Percentiles rank a stretch among this genome's conserved stretches.
phyloP scores from a whole-genome alignment of 345 rosid species.

The Iberis pinnata region DNA sequence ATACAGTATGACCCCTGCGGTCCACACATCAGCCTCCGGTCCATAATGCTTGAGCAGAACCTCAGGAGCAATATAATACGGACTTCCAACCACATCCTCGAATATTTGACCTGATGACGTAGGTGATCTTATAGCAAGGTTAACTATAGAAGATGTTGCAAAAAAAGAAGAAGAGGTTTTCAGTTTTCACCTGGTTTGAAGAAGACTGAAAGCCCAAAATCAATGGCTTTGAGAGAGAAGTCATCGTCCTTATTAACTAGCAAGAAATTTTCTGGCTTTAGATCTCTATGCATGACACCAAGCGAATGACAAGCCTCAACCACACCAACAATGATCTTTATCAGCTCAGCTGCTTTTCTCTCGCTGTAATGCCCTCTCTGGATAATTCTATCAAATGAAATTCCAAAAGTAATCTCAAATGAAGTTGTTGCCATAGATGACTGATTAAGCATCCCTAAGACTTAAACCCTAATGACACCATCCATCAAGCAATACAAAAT shows the following conservation, averaged over 20 bases:
- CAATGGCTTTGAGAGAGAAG: slow-evolving; percentile 95
- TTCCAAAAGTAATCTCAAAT: slow-evolving; percentile 1
- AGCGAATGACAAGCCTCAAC: slow-evolving; percentile 96
- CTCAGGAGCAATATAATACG: slow-evolving; percentile 96
- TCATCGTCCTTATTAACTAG: slow-evolving; percentile 95
- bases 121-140: background rate
- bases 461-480: slow-evolving; percentile 11
- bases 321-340: slow-evolving; percentile 87
- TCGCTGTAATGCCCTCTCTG: slow-evolving; percentile 96
- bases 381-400: slow-evolving; percentile 60
- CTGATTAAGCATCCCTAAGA: slow-evolving; percentile 6
- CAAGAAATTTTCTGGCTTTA: slow-evolving; percentile 96
- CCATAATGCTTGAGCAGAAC: slow-evolving; percentile 89
- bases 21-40: no score
- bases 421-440: background rate
- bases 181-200: slow-evolving; percentile 84
- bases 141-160: slow-evolving; percentile 1
- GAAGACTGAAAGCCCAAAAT: slow-evolving; percentile 95
- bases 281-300: slow-evolving; percentile 97
- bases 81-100: slow-evolving; percentile 96
- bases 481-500: no score
- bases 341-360: slow-evolving; percentile 92
- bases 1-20: slow-evolving; percentile 91
- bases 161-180: no score
- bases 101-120: slow-evolving; percentile 62